These are phyloP conservation scores for Dactylonectria estremocensis DNA, from an alignment of 2,329 filamentous ascomycete species.

Conservation along the genomic window DNA sequence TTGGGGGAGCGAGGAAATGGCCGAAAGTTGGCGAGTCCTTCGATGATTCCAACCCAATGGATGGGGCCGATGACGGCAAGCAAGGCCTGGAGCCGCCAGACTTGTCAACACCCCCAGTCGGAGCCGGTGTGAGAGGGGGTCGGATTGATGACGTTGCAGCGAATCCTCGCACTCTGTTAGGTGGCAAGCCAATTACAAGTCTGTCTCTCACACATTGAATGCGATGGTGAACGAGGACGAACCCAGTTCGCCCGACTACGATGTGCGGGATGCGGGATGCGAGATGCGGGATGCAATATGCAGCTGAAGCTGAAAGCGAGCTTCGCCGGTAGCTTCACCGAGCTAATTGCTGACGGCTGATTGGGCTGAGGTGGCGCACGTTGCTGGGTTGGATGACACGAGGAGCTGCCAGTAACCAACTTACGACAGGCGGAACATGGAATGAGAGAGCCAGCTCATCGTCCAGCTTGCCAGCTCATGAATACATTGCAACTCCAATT, in stretches of 20 bases:
- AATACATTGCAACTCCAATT: no score
- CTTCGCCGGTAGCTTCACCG: background rate
- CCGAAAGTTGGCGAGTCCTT: background rate
- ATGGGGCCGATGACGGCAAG: constrained; percentile 23
- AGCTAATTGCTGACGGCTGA: constrained; percentile 6
- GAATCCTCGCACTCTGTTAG: background rate
- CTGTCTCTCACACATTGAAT: background rate
- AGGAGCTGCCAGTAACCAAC: background rate
- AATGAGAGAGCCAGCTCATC: background rate
- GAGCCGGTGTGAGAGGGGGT: background rate
- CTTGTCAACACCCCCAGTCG: constrained; percentile 2
- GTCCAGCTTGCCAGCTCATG: no score
- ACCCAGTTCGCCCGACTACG: background rate
- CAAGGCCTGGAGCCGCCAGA: constrained; percentile 6
- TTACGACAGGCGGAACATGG: background rate
- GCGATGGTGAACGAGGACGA: background rate
- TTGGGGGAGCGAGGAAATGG: background rate
- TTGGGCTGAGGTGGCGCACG: constrained; percentile 6
- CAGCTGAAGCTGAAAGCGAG: background rate
- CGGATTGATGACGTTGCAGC: background rate
- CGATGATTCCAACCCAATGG: background rate
- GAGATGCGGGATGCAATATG: background rate
- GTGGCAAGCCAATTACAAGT: no score
- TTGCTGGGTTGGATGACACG: background rate
- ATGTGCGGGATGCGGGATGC: background rate